Evolutionary conservation across 2,329 filamentous ascomycete genomes (phyloP), one percentile per base, ranked within the genome.

Genomic region (Trichophyton schoenleinii): DNA sequence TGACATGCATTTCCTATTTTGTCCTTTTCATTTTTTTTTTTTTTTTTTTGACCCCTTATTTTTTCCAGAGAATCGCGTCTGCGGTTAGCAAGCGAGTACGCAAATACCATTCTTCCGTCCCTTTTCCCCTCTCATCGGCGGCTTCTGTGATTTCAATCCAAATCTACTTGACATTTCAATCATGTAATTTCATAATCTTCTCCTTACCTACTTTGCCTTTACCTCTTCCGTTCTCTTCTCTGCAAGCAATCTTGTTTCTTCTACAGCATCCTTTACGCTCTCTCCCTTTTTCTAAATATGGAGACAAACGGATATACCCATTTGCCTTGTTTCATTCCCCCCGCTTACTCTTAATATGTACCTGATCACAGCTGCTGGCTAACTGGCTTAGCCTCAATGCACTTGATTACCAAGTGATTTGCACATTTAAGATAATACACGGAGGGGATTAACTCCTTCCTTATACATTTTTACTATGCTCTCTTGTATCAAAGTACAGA

Each of bases 401-500:
- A 58, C 13, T 42, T 46, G 36, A 28, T 44, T 44, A 7, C 41
- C 28, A n/a, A 20, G 28, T 11, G n/a, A 58, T 58, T 34, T 55
- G 52, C 52, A 55, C 52, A 36, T 53, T 28, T 36, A 20, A 55
- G 31, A 55, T 55, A 55, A n/a, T 55, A 55, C 34, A 28, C 49
- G 18, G 49, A 55, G 49, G 28, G 25, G 25, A 36, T 36, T 11
- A n/a, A n/a, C n/a, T 55, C 31, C 8, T 34, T 20, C 15, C 18
- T 8, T 53, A 34, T 36, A 36, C 46, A 34, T 5, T 55, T 55
- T 55, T 55, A n/a, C 28, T 38, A 28, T n/a, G 15, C 13, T 34
- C 15, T n/a, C 20, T 34, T 7, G 5, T 36, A 20, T 46, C 18
- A 28, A 42, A n/a, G 18, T 22, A 44, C 41, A 44, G 57, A 44